Percentiles rank a stretch among this genome's conserved stretches.
phyloP scores from a whole-genome alignment of 1,284 basidiomycete species.

The Leucoagaricus sp. region DNA sequence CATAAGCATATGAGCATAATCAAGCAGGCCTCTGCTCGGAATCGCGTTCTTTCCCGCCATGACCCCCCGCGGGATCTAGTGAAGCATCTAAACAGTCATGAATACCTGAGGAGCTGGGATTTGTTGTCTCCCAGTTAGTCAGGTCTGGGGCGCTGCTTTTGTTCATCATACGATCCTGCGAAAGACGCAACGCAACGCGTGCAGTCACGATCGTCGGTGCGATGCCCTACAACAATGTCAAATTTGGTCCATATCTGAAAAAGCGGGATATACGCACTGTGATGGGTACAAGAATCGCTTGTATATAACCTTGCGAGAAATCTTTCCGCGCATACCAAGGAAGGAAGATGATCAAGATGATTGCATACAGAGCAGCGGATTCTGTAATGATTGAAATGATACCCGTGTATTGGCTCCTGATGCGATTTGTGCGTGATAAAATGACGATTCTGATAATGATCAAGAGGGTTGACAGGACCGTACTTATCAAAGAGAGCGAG shows the following conservation, averaged over 20 bases:
- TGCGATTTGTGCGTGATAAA: not conserved
- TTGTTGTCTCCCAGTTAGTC: not conserved
- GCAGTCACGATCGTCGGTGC: constrained; percentile 10
- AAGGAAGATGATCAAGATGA: constrained; percentile 8
- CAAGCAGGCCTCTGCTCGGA: too few relatives aligned
- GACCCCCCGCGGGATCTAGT: too few relatives aligned
- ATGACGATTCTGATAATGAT: constrained; percentile 8
- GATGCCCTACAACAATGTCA: not conserved
- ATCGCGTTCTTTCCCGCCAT: too few relatives aligned
- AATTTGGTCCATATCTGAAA: not conserved
- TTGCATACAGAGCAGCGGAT: constrained; percentile 13
- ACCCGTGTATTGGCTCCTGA: not conserved
- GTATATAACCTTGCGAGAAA: constrained; percentile 13
- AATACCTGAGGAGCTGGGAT: too few relatives aligned
- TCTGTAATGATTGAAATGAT: constrained; percentile 9
- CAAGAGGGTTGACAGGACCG: constrained; percentile 4
- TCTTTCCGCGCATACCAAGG: constrained; percentile 1
- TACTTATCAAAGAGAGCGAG: constrained; percentile 9
- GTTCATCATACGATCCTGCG: not conserved
- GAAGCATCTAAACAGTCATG: too few relatives aligned
- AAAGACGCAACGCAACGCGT: constrained; percentile 3
- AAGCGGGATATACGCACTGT: not conserved
- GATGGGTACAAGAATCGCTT: constrained; percentile 10
- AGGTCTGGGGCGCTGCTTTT: not conserved
- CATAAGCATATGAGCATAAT: too few relatives aligned